A percentile compares a stretch with the other conserved stretches of the same genome.
These are phyloP conservation scores for Backusella macrospora DNA, from an alignment of 192 early-diverging fungal genomes.

Conservation along the genomic window DNA sequence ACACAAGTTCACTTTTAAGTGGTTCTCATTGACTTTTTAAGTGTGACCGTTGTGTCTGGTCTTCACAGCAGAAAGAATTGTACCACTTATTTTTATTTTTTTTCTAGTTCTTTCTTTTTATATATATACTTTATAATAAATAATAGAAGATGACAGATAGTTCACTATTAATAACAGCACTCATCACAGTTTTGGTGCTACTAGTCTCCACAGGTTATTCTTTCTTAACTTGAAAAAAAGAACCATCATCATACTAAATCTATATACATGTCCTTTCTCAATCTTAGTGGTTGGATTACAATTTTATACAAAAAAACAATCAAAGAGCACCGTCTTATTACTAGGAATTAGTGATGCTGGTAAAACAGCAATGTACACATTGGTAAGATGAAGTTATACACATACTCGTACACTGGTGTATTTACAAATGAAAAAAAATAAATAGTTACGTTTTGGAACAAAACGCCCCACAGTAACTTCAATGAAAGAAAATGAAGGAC, in stretches of 20 bases:
- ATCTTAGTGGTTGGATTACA: neutral
- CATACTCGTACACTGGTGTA: neutral
- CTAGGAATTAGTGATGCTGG: conserved; percentile 37
- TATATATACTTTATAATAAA: too few relatives aligned
- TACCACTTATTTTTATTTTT: too few relatives aligned
- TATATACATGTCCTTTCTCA: neutral
- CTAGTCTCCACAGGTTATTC: neutral
- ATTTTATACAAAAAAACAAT: conserved; percentile 26
- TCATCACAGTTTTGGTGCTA: neutral
- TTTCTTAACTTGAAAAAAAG: neutral
- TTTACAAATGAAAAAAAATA: neutral
- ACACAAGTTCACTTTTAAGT: too few relatives aligned
- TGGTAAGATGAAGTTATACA: conserved; percentile 17
- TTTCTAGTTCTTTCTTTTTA: too few relatives aligned
- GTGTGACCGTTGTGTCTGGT: too few relatives aligned
- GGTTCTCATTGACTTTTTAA: too few relatives aligned
- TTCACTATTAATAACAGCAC: neutral
- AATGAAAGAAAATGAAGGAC: conserved; percentile 72
- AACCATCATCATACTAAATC: neutral
- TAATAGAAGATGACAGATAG: neutral
- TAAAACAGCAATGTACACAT: conserved; percentile 39
- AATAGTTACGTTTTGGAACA: conserved; percentile 55
- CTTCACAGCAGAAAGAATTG: too few relatives aligned
- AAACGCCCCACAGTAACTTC: conserved; percentile 61
- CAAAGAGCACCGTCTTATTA: conserved; percentile 31